Percentiles rank a stretch among this genome's conserved stretches.
phyloP scores from a whole-genome alignment of 1,284 basidiomycete species.

The Pulchroboletus neoregius region DNA sequence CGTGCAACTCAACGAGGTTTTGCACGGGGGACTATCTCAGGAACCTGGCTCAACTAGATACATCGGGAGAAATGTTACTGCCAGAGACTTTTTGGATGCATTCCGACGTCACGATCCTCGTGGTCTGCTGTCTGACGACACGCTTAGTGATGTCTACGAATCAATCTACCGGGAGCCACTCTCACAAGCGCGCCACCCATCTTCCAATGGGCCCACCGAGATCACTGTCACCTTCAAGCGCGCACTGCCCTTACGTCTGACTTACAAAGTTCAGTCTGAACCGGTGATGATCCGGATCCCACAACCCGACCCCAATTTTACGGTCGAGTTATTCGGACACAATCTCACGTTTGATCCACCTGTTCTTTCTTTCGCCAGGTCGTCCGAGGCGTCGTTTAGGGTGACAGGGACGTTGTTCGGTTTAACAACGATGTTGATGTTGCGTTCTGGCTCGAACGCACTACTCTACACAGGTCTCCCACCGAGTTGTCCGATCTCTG shows the following conservation, averaged over 20 bases:
- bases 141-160: conserved; percentile 72
- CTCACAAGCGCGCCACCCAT: conserved; percentile 61
- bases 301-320: conserved; percentile 72
- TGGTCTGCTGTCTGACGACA: conserved; percentile 64
- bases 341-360: conserved; percentile 85
- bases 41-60: conserved; percentile 61
- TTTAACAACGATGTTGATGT: conserved; percentile 74
- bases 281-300: conserved; percentile 81
- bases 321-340: conserved; percentile 79
- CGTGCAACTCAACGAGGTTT: conserved; percentile 80
- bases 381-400: conserved; percentile 79
- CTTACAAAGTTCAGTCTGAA: conserved; percentile 82
- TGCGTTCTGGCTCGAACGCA: conserved; percentile 76
- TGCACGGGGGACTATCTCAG: conserved; percentile 63
- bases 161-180: conserved; percentile 72
- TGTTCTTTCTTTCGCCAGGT: conserved; percentile 71
- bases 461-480: conserved; percentile 77
- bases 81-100: conserved; percentile 74
- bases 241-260: conserved; percentile 70
- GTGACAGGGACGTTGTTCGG: conserved; percentile 83
- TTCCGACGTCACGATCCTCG: conserved; percentile 74
- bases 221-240: conserved; percentile 67
- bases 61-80: conserved; percentile 60
- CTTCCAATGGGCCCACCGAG: conserved; percentile 42
- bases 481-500: conserved; percentile 66